Conservation (phyloP, 306 rosid genomes). For the Rosa multiflora region DNA sequence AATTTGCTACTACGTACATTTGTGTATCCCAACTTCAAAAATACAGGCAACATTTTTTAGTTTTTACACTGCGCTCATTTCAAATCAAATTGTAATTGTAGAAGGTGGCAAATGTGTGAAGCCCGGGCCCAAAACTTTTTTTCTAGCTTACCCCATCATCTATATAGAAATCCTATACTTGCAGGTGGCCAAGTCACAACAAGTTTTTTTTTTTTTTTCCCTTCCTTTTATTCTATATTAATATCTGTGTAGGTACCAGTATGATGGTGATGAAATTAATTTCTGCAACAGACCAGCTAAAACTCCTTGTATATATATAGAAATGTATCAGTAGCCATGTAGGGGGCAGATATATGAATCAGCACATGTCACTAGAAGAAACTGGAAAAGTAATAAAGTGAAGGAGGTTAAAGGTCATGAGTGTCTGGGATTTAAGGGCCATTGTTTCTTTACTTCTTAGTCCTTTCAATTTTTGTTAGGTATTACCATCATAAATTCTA, state of each 20-base stretch:
- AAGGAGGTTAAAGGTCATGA: slow-evolving; percentile 4
- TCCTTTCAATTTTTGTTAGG: slow-evolving; percentile 7
- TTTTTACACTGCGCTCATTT: background rate
- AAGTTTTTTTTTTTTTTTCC: too few species aligned
- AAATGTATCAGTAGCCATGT: background rate
- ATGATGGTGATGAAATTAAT: background rate
- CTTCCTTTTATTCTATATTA: too few species aligned
- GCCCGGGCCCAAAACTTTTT: too few species aligned
- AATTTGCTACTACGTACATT: too few species aligned
- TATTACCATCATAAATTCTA: slow-evolving; percentile 21
- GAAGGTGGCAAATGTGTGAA: background rate
- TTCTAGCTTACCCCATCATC: too few species aligned
- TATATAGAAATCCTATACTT: background rate
- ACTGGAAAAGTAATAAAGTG: slow-evolving; percentile 7
- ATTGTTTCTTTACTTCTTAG: background rate
- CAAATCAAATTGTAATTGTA: background rate
- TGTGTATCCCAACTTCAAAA: too few species aligned
- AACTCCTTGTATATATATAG: background rate
- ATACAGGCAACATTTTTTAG: too few species aligned
- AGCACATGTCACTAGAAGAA: background rate
- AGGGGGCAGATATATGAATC: slow-evolving; percentile 11
- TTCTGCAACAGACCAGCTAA: background rate
- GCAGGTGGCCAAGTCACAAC: background rate
- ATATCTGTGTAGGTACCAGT: background rate
- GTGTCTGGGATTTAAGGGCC: slow-evolving; percentile 11